Evolutionary conservation across 257 asterid species (phyloP).

Genomic region (Nicotiana benthamiana): DNA sequence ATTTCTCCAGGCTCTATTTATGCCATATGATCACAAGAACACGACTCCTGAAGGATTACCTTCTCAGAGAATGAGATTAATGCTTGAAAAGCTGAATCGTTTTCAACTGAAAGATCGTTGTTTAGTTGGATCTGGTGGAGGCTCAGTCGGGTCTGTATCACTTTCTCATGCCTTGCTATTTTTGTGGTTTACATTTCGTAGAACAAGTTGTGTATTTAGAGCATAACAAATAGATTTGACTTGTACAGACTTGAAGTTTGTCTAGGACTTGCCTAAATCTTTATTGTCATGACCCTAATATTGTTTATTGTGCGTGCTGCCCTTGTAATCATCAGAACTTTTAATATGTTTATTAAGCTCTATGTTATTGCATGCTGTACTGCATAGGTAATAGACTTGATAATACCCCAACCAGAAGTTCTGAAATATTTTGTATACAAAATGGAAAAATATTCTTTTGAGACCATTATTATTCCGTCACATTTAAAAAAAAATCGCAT

Average conservation of each 20-base stretch:
- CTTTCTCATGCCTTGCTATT: conserved; percentile 4
- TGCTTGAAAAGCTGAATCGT: conserved; percentile 84
- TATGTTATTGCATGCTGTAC: neutral
- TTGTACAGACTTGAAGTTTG: neutral
- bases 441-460: neutral
- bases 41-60: conserved; percentile 84
- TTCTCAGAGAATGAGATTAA: conserved; percentile 64
- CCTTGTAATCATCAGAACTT: neutral
- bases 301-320: neutral
- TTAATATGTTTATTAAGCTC: neutral
- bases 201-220: neutral
- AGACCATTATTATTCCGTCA: neutral
- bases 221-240: neutral
- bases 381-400: neutral
- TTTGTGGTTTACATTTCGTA: neutral
- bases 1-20: conserved; percentile 65
- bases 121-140: conserved; percentile 96
- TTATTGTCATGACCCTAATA: neutral
- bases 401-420: neutral
- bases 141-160: conserved; percentile 87
- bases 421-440: neutral
- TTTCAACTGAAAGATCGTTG: conserved; percentile 74
- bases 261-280: neutral
- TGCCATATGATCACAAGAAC: conserved; percentile 99
- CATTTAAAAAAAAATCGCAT: neutral